These are phyloP conservation scores for Epipyxis sp. DNA, from an alignment of 108 stramenopile genomes.

Conservation along the genomic window DNA sequence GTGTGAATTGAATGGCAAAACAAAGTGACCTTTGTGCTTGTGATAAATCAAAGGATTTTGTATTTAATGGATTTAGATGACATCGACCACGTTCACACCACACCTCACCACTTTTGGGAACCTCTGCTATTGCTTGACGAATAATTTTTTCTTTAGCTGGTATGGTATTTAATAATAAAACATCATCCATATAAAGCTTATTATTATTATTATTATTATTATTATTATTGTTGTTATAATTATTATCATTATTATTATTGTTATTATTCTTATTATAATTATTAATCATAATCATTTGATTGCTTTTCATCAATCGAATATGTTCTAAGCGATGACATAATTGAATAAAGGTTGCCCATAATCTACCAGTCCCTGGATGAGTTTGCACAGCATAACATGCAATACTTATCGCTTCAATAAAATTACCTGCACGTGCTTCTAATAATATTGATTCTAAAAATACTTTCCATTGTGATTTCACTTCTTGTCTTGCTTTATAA, in stretches of 20 bases:
- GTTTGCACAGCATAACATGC: constrained; percentile 70
- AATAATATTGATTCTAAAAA: constrained; percentile 60
- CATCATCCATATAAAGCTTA: too few relatives aligned
- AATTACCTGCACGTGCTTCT: constrained; percentile 61
- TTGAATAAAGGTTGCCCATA: constrained; percentile 92
- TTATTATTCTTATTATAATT: too few relatives aligned
- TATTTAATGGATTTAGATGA: constrained; percentile 56
- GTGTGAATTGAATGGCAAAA: constrained; percentile 94
- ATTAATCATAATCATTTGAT: too few relatives aligned
- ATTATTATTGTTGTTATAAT: too few relatives aligned
- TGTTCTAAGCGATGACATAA: constrained; percentile 75
- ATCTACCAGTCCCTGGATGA: constrained; percentile 86
- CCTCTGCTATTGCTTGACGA: constrained; percentile 74
- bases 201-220: too few relatives aligned
- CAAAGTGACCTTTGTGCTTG: constrained; percentile 69
- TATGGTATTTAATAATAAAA: background rate
- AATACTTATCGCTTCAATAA: constrained; percentile 15
- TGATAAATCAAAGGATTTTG: constrained; percentile 69
- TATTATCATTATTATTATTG: too few relatives aligned
- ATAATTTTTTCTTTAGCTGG: constrained; percentile 50
- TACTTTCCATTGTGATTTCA: constrained; percentile 87
- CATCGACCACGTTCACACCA: constrained; percentile 87
- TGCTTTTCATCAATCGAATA: too few relatives aligned
- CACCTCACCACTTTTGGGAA: constrained; percentile 95
- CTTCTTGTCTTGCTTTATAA: constrained; percentile 59